These are phyloP conservation scores for Hypoxylon sp. DNA, from an alignment of 2,329 filamentous ascomycete genomes.

Conservation along the genomic window DNA sequence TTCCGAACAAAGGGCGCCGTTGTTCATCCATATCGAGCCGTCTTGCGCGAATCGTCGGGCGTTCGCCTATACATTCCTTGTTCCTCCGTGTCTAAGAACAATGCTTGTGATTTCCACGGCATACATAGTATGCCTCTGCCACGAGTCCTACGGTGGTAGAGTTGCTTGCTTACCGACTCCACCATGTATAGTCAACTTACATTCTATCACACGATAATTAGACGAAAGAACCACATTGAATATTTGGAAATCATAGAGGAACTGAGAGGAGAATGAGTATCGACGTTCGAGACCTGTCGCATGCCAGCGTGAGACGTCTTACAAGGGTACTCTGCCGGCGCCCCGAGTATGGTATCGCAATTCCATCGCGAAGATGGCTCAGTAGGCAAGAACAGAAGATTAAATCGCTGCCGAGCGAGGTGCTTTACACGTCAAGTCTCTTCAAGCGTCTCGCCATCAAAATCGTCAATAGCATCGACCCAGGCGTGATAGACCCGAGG, in stretches of 20 bases:
- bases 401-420: constrained; percentile 46
- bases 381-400: constrained; percentile 51
- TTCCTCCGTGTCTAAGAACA: constrained; percentile 26
- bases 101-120: constrained; percentile 5
- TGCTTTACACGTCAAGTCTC: constrained; percentile 48
- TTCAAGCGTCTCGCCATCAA: constrained; percentile 53
- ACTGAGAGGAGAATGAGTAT: constrained; percentile 42
- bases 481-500: constrained; percentile 46
- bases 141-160: not conserved
- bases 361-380: constrained; percentile 55
- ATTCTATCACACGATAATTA: not conserved
- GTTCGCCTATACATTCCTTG: constrained; percentile 35
- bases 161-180: constrained; percentile 1
- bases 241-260: constrained; percentile 14
- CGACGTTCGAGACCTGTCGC: constrained; percentile 46
- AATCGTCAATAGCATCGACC: constrained; percentile 48
- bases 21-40: not conserved
- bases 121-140: constrained; percentile 27
- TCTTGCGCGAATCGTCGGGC: constrained; percentile 25
- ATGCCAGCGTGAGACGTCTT: constrained; percentile 51
- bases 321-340: constrained; percentile 56
- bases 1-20: constrained; percentile 28
- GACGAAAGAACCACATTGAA: constrained; percentile 1
- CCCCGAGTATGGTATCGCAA: constrained; percentile 49
- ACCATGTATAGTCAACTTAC: not conserved